phyloP scores from a whole-genome alignment of 805 yeast species.

The Teunomyces tritomae region DNA sequence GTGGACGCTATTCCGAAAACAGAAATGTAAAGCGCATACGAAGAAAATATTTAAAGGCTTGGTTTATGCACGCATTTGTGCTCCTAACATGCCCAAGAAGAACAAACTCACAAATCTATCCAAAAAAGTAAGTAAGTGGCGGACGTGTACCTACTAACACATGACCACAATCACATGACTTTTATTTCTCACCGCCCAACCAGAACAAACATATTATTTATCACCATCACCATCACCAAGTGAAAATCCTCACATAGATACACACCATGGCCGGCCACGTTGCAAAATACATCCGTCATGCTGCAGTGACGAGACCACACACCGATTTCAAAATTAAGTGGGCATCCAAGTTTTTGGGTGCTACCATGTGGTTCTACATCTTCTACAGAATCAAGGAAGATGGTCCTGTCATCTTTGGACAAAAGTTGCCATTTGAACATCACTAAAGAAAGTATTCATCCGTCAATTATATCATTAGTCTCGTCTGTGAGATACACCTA shows the following conservation, averaged over 20 bases:
- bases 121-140: background rate
- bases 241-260: background rate
- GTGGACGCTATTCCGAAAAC: no score
- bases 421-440: slow-evolving; percentile 38
- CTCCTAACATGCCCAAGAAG: no score
- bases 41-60: no score
- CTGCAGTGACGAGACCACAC: slow-evolving; percentile 65
- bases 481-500: no score
- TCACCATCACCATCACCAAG: background rate
- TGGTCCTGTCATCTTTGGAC: slow-evolving; percentile 57
- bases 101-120: background rate
- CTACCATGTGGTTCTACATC: slow-evolving; percentile 87
- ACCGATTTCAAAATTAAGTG: slow-evolving; percentile 55
- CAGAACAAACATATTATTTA: slow-evolving; percentile 5
- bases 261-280: slow-evolving; percentile 42
- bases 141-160: background rate
- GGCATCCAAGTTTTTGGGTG: slow-evolving; percentile 70
- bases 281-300: slow-evolving; percentile 49
- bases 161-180: background rate
- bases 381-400: slow-evolving; percentile 77
- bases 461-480: background rate
- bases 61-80: no score
- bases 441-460: slow-evolving; percentile 16
- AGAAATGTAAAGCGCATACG: no score
- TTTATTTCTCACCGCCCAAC: slow-evolving; percentile 4